Evolutionary conservation across 2,329 filamentous ascomycete genomes (phyloP).

Genomic region (Aspergillus japonicus): DNA sequence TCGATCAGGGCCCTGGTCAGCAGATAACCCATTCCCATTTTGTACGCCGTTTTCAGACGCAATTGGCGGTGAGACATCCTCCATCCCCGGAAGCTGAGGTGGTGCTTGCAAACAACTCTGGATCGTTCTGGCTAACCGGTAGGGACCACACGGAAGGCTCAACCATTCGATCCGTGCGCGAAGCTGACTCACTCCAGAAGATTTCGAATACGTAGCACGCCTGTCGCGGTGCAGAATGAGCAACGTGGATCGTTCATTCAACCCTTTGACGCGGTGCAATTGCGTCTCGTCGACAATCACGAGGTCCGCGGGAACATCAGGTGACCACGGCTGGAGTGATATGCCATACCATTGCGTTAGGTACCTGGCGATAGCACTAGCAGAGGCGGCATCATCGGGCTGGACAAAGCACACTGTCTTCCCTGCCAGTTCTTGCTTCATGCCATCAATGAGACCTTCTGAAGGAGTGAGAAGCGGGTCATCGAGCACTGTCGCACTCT

Average conservation of each 20-base stretch:
- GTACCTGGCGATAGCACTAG: neutral
- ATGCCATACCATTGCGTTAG: neutral
- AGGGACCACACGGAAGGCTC: constrained; percentile 15
- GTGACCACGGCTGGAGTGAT: neutral
- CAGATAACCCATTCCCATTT: neutral
- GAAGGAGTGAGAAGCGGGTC: neutral
- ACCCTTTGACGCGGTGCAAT: neutral
- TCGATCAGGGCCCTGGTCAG: neutral
- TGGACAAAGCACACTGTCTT: neutral
- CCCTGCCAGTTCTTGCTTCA: neutral
- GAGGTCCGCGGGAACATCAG: neutral
- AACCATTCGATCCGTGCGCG: constrained; percentile 1
- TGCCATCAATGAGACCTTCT: neutral
- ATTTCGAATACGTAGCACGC: neutral
- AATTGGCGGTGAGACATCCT: neutral
- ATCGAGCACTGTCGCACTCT: neutral
- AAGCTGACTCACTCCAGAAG: neutral
- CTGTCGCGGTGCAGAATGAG: neutral
- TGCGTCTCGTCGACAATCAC: neutral
- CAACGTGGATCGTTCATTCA: neutral
- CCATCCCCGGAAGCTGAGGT: neutral
- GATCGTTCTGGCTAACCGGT: constrained; percentile 9
- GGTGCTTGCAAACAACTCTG: constrained; percentile 1
- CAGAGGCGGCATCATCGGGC: neutral
- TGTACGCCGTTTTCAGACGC: neutral